Percentiles rank a stretch among this genome's conserved stretches.
phyloP scores from a whole-genome alignment of 768 basidiomycete species.

The Russula olivacea region DNA sequence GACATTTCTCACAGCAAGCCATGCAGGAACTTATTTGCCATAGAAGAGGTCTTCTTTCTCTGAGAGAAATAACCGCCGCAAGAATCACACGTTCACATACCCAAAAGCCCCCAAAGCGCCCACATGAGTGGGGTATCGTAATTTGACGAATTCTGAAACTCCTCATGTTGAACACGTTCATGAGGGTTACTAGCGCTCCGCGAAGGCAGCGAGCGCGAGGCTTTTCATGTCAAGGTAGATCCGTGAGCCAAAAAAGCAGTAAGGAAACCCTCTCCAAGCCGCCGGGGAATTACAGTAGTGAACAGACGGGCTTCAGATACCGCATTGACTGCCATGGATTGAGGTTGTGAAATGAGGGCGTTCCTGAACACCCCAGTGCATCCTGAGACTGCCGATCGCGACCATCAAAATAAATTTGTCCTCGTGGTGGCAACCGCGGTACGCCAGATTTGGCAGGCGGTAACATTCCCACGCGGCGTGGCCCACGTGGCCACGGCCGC shows the following conservation, averaged over 20 bases:
- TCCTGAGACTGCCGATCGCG: not conserved
- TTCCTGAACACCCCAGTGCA: not conserved
- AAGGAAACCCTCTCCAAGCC: not conserved
- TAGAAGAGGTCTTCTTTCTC: not conserved
- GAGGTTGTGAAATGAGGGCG: not conserved
- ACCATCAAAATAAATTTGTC: not conserved
- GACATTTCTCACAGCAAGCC: not conserved
- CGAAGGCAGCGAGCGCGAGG: not conserved
- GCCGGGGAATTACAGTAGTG: too few species aligned
- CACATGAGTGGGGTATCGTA: not conserved
- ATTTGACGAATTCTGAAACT: not conserved
- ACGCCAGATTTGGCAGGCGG: too few species aligned
- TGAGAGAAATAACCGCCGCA: not conserved
- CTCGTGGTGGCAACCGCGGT: too few species aligned
- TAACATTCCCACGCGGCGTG: too few species aligned
- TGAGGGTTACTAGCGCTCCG: not conserved
- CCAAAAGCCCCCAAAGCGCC: not conserved
- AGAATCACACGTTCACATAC: not conserved
- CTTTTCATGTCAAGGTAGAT: not conserved
- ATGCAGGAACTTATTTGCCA: not conserved
- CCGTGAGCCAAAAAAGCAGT: not conserved
- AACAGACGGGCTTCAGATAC: not conserved
- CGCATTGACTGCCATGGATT: not conserved
- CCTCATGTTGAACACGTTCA: slow-evolving; percentile 9
- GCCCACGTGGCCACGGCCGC: too few species aligned